Base-by-base conservation (phyloP, 306 rosid genomes). In the Medicago ruthenica region DNA sequence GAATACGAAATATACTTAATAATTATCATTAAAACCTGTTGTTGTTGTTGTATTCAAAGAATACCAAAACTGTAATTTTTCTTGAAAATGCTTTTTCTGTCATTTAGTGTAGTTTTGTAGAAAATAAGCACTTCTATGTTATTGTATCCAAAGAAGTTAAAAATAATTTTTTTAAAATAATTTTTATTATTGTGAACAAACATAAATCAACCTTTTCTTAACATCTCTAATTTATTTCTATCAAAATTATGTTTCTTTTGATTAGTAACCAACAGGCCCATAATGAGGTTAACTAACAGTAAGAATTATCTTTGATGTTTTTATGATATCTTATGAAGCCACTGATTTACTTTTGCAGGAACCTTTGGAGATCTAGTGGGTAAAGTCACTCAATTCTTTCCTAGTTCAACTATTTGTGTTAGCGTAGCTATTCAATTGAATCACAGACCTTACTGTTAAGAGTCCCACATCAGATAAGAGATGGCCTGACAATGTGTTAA, bases 281-380 rank as follows among this genome's bases (percentile, higher is more conserved):
- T 69, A 76, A 42, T 62, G 83, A 70, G 68, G 70, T 59, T 59
- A 75, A 14, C 31, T 36, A 68, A 21, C 71, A 67, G 68, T 42
- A 31, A 37, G 60, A 71, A 71, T 50, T 48, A 40, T 73, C 72
- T 63, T 36, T 67, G 60, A 54, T 59, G 34, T 57, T 78, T 80
- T 39, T 68, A 54, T 79, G 71, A 64, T 63, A 36, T 63, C 48
- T 48, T 70, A 63, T 80, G 55, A 89, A 74, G 70, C 50, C 79
- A 70, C 76, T 71, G 31, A 39, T 76, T 51, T 80, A 47, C 42
- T 86, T 80, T 10, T 79, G 86, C 85, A 86, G 91, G 87, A 81
- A 44, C 67, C 27, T 45, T 73, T 36, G 71, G 59, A 57, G 79
- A 57, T 48, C 34, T 70, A 71, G 70, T 41, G 36, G 82, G 84